These are phyloP conservation scores for Mucor irregularis DNA, from an alignment of 371 early-diverging fungal species.

Conservation along the genomic window DNA sequence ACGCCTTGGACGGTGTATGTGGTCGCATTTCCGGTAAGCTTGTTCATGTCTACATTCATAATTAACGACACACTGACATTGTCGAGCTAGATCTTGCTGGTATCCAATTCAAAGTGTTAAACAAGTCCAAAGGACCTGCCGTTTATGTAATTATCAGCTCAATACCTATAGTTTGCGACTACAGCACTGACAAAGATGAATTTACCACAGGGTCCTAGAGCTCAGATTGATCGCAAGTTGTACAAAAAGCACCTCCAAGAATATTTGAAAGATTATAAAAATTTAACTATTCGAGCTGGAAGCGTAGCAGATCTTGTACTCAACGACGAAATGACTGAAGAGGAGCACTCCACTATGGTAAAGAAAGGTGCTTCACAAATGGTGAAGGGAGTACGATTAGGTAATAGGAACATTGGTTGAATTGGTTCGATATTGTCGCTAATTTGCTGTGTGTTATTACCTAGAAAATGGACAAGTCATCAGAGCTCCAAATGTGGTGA, in stretches of 20 bases:
- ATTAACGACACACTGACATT: too few species aligned
- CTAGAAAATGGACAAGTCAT: slow-evolving; percentile 71
- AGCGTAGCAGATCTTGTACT: slow-evolving; percentile 76
- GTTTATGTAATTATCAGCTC: slow-evolving; percentile 61
- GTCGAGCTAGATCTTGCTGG: slow-evolving; percentile 75
- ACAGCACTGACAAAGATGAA: too few species aligned
- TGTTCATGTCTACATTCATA: too few species aligned
- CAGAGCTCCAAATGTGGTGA: slow-evolving; percentile 71
- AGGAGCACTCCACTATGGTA: slow-evolving; percentile 24
- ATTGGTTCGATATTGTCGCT: neutral
- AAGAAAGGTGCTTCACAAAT: slow-evolving; percentile 31
- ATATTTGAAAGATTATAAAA: slow-evolving; percentile 63
- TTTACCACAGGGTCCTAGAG: slow-evolving; percentile 69
- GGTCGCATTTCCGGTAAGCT: slow-evolving; percentile 66
- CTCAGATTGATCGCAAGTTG: slow-evolving; percentile 81
- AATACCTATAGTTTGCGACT: neutral
- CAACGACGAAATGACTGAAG: slow-evolving; percentile 34
- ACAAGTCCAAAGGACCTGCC: slow-evolving; percentile 85
- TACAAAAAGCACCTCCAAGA: slow-evolving; percentile 78
- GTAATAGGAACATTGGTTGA: slow-evolving; percentile 15
- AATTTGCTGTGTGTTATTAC: too few species aligned
- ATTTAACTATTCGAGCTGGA: slow-evolving; percentile 69
- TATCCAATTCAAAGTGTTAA: slow-evolving; percentile 85
- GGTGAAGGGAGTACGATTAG: slow-evolving; percentile 43
- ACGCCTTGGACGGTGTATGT: slow-evolving; percentile 86